Evolutionary conservation across 1,284 basidiomycete genomes (phyloP).

Genomic region (Apiotrichum laibachii): DNA sequence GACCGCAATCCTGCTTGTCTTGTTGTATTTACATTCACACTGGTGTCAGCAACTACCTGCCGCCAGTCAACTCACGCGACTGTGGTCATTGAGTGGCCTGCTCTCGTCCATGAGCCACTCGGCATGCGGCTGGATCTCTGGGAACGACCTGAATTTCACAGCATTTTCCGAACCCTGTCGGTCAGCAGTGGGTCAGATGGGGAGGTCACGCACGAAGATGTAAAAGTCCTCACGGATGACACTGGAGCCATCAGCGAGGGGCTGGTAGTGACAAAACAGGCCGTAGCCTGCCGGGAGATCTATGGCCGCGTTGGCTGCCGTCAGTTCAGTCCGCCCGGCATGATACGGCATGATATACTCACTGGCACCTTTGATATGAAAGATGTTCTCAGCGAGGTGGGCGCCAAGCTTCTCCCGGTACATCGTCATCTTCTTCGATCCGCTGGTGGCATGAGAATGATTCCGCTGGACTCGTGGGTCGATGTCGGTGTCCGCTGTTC

Average conservation of each 20-base stretch:
- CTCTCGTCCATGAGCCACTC: conserved; percentile 38
- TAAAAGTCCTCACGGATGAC: conserved; percentile 33
- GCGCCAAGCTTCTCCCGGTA: conserved; percentile 34
- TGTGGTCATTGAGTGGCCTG: conserved; percentile 31
- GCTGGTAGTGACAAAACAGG: conserved; percentile 34
- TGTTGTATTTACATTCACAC: conserved; percentile 40
- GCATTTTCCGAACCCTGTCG: conserved; percentile 29
- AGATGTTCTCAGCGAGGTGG: conserved; percentile 23
- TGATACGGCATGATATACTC: background rate
- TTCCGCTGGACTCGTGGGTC: background rate
- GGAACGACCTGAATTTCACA: conserved; percentile 24
- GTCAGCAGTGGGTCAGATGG: background rate
- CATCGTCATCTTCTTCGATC: conserved; percentile 25
- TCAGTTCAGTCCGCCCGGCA: background rate
- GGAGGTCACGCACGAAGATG: conserved; percentile 27
- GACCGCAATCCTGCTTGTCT: background rate
- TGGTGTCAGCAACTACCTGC: conserved; percentile 12
- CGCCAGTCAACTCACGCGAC: conserved; percentile 13
- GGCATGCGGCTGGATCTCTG: conserved; percentile 38
- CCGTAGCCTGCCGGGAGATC: conserved; percentile 36
- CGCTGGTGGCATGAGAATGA: background rate
- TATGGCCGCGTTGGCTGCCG: conserved; percentile 10
- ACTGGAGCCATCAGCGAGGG: conserved; percentile 13
- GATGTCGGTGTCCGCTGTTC: too few relatives aligned
- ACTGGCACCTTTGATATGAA: conserved; percentile 14